Conservation (phyloP, 208 protist species). For the Trypanosoma theileri region DNA sequence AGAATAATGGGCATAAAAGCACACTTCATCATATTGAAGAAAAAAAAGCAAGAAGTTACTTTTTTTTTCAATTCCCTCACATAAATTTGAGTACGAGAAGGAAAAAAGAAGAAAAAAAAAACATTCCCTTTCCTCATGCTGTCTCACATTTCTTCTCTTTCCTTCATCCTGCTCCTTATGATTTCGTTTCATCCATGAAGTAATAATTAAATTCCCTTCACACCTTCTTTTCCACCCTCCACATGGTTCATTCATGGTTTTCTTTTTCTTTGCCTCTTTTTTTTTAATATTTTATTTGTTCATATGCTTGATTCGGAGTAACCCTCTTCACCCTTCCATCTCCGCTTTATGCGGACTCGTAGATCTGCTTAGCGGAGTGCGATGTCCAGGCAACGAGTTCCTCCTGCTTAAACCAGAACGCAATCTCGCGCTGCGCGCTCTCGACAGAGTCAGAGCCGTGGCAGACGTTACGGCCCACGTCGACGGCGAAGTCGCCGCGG, state of each 20-base stretch:
- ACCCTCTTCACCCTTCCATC: background rate
- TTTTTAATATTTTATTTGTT: conserved; percentile 8
- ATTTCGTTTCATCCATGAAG: background rate
- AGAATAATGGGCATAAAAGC: too few relatives aligned
- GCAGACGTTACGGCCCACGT: conserved; percentile 96
- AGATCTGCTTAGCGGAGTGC: conserved; percentile 79
- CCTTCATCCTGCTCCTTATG: conserved; percentile 19
- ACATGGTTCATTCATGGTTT: background rate
- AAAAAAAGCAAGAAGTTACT: background rate
- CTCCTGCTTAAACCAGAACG: conserved; percentile 95
- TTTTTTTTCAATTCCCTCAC: background rate
- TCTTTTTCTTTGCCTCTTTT: conserved; percentile 18
- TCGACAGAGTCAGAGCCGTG: conserved; percentile 96
- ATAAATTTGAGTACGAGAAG: too few relatives aligned
- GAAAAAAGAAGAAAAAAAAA: conserved; percentile 5
- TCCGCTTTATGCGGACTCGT: conserved; percentile 52
- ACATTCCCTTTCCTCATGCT: background rate
- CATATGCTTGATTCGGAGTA: conserved; percentile 5
- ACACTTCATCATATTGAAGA: too few relatives aligned
- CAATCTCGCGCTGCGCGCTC: conserved; percentile 94
- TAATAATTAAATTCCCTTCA: background rate
- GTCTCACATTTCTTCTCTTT: background rate
- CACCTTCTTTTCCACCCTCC: background rate
- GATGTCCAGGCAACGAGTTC: conserved; percentile 87
- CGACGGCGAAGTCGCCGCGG: conserved; percentile 95